Evolutionary conservation across 441 rosid genomes (phyloP).

Genomic region (Iberis amara): DNA sequence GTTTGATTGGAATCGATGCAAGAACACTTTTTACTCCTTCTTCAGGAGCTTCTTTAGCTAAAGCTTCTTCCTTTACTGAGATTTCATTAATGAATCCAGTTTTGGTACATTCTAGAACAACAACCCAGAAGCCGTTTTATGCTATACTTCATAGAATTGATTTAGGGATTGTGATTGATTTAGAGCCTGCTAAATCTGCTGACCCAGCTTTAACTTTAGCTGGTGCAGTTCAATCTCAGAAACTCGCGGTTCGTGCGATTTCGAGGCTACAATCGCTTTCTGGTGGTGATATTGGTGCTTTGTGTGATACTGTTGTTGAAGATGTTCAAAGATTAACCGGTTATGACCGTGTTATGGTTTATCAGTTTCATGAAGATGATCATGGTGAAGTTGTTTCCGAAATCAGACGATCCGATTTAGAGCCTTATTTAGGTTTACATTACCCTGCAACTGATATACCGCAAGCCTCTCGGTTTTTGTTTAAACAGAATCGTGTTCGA

Average conservation of each 20-base stretch:
- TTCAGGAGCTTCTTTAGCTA: conserved; percentile 49
- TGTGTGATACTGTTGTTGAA: conserved; percentile 79
- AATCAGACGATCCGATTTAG: conserved; percentile 70
- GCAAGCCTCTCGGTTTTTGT: conserved; percentile 74
- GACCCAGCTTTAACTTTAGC: conserved; percentile 63
- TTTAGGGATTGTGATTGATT: conserved; percentile 68
- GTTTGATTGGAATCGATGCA: conserved; percentile 63
- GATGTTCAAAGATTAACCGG: conserved; percentile 76
- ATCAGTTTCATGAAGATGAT: conserved; percentile 77
- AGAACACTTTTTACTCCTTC: conserved; percentile 54
- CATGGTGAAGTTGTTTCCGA: conserved; percentile 86
- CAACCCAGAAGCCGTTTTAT: conserved; percentile 57
- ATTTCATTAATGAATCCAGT: conserved; percentile 62
- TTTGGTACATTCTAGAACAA: conserved; percentile 50
- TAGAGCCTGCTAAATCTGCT: conserved; percentile 61
- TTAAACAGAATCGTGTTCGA: conserved; percentile 68
- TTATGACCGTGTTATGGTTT: conserved; percentile 81
- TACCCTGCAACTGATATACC: conserved; percentile 83
- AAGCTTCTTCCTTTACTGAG: conserved; percentile 57
- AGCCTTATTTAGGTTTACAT: conserved; percentile 79
- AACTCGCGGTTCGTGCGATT: conserved; percentile 67
- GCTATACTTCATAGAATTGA: conserved; percentile 77
- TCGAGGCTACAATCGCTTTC: conserved; percentile 77
- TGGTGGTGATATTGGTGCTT: conserved; percentile 61
- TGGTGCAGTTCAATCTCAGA: conserved; percentile 78